Base-by-base conservation (phyloP, 768 basidiomycete species). In the Kwoniella sp. region DNA sequence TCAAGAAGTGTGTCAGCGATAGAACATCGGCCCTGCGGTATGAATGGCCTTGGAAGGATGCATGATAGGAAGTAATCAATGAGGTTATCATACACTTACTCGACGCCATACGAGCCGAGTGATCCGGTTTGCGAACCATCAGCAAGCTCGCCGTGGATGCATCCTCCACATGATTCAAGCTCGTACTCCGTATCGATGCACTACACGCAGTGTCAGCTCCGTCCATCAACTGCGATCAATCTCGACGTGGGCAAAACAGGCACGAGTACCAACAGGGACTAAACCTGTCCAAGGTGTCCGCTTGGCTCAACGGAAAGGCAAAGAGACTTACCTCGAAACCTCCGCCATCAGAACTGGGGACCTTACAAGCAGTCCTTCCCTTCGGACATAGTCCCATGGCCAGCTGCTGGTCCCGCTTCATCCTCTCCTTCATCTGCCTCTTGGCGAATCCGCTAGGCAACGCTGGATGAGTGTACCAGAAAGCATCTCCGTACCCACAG, bases 81-180 rank as follows among this genome's bases (percentile, higher is more conserved):
- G n/a, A n/a, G n/a, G n/a, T 9, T 26, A 3, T n/a, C 1, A 13
- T 28, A 34, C 12, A 60, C 58, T 52, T 20, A 60, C 58, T 60
- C 50, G 15, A 23, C 26, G 8, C 58, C 58, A 20, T n/a, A n/a
- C n/a, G n/a, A n/a, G n/a, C n/a, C n/a, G n/a, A n/a, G 25, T 50
- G 23, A 4, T 50, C 22, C 31, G 4, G 25, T 17, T 45, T 7
- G 5, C 17, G n/a, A n/a, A n/a, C n/a, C n/a, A n/a, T n/a, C n/a
- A n/a, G n/a, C n/a, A n/a, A 59, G 20, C 12, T 26, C 13, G 9
- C 58, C 58, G 23, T 59, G 4, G 13, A 50, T 31, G 47, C 58
- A 59, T 4, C 58, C 58, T 4, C 58, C 58, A 31, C 58, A 59
- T 2, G 58, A 59, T 23, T 59, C 58, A 9, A 59, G 13, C 47